phyloP scores from a whole-genome alignment of 768 basidiomycete genomes.

The Hygrocybe punicea region DNA sequence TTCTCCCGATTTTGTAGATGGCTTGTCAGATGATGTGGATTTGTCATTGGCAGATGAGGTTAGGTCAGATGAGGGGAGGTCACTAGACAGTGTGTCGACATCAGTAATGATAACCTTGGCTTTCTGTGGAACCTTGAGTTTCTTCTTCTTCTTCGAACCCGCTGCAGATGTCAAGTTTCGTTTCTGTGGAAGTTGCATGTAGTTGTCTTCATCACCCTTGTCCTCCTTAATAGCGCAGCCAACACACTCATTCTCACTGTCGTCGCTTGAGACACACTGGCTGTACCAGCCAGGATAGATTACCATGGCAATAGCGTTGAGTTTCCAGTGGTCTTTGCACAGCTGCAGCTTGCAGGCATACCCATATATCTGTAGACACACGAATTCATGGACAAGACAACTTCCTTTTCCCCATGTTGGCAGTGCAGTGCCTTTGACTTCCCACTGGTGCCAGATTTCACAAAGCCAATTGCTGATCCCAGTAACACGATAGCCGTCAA shows the following conservation, averaged over 20 bases:
- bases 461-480: not conserved
- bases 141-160: too few species aligned
- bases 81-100: too few species aligned
- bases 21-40: too few species aligned
- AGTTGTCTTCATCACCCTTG: not conserved
- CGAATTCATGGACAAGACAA: not conserved
- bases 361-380: not conserved
- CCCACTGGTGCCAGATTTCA: not conserved
- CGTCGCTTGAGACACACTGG: not conserved
- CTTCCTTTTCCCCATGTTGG: conserved; percentile 1
- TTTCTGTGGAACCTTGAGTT: too few species aligned
- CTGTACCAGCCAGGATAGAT: conserved; percentile 18
- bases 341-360: conserved; percentile 15
- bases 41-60: too few species aligned
- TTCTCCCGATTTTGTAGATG: too few species aligned
- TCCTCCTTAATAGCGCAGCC: not conserved
- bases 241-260: not conserved
- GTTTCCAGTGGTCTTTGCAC: conserved; percentile 22
- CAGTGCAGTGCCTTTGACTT: not conserved
- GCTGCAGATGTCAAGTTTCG: not conserved
- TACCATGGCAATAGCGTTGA: conserved; percentile 12
- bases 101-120: too few species aligned
- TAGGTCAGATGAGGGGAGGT: too few species aligned
- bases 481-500: not conserved
- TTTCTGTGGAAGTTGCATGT: not conserved